Base-by-base conservation (phyloP, 805 yeast genomes). In the Metschnikowia dekortorum region DNA sequence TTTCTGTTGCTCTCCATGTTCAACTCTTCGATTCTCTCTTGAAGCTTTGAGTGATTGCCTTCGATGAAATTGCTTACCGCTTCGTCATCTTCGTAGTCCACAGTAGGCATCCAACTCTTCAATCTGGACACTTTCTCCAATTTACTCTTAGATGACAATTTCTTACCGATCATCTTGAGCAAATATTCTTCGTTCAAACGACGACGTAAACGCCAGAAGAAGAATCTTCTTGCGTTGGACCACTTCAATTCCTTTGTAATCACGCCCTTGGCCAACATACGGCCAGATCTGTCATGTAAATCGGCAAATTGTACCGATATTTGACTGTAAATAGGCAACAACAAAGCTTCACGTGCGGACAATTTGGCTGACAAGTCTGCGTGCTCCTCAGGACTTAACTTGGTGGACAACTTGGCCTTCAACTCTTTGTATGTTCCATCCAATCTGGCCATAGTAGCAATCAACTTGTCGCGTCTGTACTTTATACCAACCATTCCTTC, bases 401-500 rank as follows among this genome's bases (percentile, higher is more conserved):
- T 62, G 8, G 79, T 58, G 53, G 77, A 82, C 61, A 85, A 68
- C 67, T 84, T 77, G 46, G 68, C 74, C 74, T 81, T 87, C 73
- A 86, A 78, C 42, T 78, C 82, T 52, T 81, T 82, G 70, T 89
- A 92, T 44, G 78, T 78, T 22, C 80, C 72, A 67, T 94, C 99
- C 57, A 94, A 78, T 71, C 99, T 84, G 56, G 81, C 80, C 96
- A 94, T 95, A 46, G 96, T 89, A n/a, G 82, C 81, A 54, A 90
- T 72, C 58, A 95, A 76, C 73, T 90, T 91, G 67, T 90, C 97
- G 63, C 95, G 87, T 73, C 97, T 86, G 80, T 87, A 94, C 74
- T 94, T 94, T 74, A 94, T 89, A 68, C 98, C 97, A 64, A 95
- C 99, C 91, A 94, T 89, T 70, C 98, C 99, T 67, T 92, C 97